Conservation (phyloP, 2,329 filamentous ascomycete genomes). For the Scytalidium lignicola region DNA sequence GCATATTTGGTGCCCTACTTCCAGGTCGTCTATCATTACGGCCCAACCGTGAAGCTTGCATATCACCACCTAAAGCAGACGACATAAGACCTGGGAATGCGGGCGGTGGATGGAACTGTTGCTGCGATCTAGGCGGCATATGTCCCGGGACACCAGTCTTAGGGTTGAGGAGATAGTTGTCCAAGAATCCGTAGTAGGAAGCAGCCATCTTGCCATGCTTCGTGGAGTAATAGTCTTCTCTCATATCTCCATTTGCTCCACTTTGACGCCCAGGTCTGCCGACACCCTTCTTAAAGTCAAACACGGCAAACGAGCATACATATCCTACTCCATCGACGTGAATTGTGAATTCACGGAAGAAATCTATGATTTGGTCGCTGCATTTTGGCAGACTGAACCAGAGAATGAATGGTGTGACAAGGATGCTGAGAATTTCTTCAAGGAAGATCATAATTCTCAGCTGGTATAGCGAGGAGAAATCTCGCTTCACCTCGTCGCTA, state of each 20-base stretch:
- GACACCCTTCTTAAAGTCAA: conserved; percentile 86
- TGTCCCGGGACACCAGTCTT: conserved; percentile 61
- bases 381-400: conserved; percentile 82
- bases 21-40: conserved; percentile 39
- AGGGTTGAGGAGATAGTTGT: conserved; percentile 79
- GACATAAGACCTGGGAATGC: conserved; percentile 67
- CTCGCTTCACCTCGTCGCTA: conserved; percentile 84
- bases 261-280: conserved; percentile 43
- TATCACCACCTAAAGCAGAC: conserved; percentile 51
- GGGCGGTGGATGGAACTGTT: conserved; percentile 67
- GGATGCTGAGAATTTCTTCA: conserved; percentile 86
- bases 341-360: conserved; percentile 95
- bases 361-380: conserved; percentile 91
- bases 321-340: conserved; percentile 95
- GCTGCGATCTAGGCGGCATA: conserved; percentile 48
- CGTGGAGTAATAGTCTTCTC: conserved; percentile 89
- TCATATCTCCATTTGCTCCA: conserved; percentile 45
- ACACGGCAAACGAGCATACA: conserved; percentile 95
- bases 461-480: conserved; percentile 88
- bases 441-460: conserved; percentile 87
- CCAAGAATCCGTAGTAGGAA: conserved; percentile 90
- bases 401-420: conserved; percentile 85
- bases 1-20: conserved; percentile 32
- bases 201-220: conserved; percentile 99
- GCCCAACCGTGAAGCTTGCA: conserved; percentile 46